Evolutionary conservation across 306 rosid genomes (phyloP).

Genomic region (Pueraria montana): DNA sequence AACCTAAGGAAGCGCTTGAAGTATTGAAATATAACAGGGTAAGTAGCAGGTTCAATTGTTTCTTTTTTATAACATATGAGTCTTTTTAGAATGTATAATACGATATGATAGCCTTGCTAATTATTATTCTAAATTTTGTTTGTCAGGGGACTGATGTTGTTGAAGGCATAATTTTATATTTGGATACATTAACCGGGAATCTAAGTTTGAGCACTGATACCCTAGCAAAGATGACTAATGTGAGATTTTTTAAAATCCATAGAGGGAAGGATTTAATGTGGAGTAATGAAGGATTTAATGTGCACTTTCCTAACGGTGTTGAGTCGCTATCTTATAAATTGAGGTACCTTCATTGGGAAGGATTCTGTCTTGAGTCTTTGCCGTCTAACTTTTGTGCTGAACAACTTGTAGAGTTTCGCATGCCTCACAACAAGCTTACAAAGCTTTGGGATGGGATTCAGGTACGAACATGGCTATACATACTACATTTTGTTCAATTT

Average conservation of each 20-base stretch:
- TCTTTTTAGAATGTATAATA: not conserved
- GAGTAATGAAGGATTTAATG: not conserved
- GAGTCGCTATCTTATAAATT: not conserved
- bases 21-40: conserved; percentile 40
- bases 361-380: not conserved
- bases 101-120: not conserved
- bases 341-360: not conserved
- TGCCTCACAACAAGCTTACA: not conserved
- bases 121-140: not conserved
- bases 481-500: too few species aligned
- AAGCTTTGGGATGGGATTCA: conserved; percentile 28
- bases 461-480: too few species aligned
- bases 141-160: not conserved
- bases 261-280: too few species aligned
- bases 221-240: not conserved
- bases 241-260: conserved; percentile 1
- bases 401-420: not conserved
- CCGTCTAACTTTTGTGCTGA: conserved; percentile 22
- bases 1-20: not conserved
- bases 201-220: not conserved
- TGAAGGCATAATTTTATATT: not conserved
- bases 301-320: not conserved
- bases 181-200: not conserved
- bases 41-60: not conserved
- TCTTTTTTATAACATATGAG: not conserved